Evolutionary conservation across 257 asterid species (phyloP), one percentile per base, ranked within the genome.

Genomic region (Euphrasia confusa): DNA sequence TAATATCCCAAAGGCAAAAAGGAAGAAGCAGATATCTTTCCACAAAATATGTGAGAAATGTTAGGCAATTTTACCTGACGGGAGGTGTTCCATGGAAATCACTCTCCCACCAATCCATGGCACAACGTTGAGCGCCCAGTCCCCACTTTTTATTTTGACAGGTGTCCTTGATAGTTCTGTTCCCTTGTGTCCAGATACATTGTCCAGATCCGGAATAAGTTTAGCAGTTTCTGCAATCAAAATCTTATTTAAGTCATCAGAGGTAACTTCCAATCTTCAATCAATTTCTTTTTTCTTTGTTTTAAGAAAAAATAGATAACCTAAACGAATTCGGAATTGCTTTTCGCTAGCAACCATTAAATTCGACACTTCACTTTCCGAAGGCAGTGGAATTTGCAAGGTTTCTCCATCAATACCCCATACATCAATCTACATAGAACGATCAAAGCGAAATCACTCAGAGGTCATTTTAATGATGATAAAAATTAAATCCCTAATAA

Each of bases 91-190:
- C 99, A 93, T 89, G 26, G 95, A 81, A 81, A 93, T 80, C 62
- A 89, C 77, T 83, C 99, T 87, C 75, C 97, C 99, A 49, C 96
- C 99, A 79, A 85, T 79, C 99, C 95, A 81, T 10, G 99, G 96
- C 30, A 93, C 97, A 48, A 89, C 80, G 82, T 87, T 83, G 61
- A 89, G 89, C 71, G 67, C 74, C 99, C 97, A 93, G 58, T 81
- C 95, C 69, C 92, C 92, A 63, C 88, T 80, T 80, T 79, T 84
- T 76, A 93, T 40, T 72, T 74, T 88, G 64, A 85, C 74, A 10
- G 99, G 99, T 28, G 87, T 80, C 70, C 73, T 71, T 48, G 94
- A 85, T 53, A 85, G 81, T 75, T 89, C 92, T 21, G 76, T 67
- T 64, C 97, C 97, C 67, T 87, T 87, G 73, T 79, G 91, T 47